Evolutionary conservation across 345 rosid species (phyloP), one percentile per base, ranked within the genome.

Genomic region (Diplotaxis tenuifolia): DNA sequence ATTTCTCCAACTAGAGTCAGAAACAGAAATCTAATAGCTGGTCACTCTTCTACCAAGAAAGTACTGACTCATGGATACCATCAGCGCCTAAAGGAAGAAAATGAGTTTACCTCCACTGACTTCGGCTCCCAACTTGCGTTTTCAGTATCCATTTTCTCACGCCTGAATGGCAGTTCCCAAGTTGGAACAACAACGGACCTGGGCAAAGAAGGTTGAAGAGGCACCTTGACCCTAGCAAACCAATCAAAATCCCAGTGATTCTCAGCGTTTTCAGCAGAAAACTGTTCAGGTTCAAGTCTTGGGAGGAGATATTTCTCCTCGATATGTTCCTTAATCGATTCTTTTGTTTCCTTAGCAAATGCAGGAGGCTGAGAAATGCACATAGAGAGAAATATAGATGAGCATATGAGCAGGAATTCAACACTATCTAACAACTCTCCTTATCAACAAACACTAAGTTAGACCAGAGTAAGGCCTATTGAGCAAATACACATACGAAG

Each of bases 211-310:
- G 91, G 98, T 64, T 91, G 89, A 58, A 84, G 76, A 5, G 96
- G 89, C 61, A 88, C 82, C 62, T 89, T 87, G 23, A 83, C 95
- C 84, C 75, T 86, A 20, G 82, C 84, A 85, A 94, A 94, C 98
- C 98, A 94, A 75, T 94, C 91, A 78, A 91, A 91, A 58, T 89
- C 90, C 98, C 98, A 94, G 75, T 89, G 96, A 78, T 85, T 87
- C 76, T 87, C 92, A 70, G 81, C 83, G 19, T 87, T 88, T 68
- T 88, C 89, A 0, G 91, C 84, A 40, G 93, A 86, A 79, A 91
- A 94, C 11, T 79, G 88, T 28, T 91, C 90, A 5, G 79, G 50
- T 20, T 89, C 98, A 75, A 94, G 76, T 62, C 86, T 84, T 0
- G 97, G 95, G 6, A 81, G 70, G 55, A 94, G 89, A 88, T 91